These are phyloP conservation scores for Ceratocystis albifundus DNA, from an alignment of 2,329 filamentous ascomycete species.

Conservation along the genomic window DNA sequence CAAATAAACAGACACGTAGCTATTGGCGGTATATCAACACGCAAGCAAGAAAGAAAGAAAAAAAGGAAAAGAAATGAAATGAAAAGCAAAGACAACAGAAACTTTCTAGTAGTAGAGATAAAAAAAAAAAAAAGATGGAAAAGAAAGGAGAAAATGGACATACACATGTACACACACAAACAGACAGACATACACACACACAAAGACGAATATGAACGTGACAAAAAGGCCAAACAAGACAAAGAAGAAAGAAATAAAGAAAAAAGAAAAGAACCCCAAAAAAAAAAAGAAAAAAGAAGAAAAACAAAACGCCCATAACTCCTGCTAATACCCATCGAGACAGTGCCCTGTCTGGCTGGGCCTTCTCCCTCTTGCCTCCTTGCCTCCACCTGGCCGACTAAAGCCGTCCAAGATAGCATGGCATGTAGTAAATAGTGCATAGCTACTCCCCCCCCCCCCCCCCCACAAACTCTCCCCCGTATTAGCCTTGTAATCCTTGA, in stretches of 20 bases:
- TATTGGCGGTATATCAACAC: background rate
- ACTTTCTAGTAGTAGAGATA: background rate
- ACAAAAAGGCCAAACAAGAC: background rate
- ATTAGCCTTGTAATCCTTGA: too few relatives aligned
- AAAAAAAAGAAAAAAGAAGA: background rate
- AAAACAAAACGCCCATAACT: conserved; percentile 5
- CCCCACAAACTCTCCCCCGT: background rate
- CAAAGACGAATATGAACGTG: background rate
- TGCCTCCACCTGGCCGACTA: background rate
- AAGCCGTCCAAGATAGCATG: too few relatives aligned
- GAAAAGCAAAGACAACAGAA: conserved; percentile 13
- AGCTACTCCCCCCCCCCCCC: background rate
- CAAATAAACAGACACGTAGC: background rate
- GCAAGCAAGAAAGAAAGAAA: background rate
- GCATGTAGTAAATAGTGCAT: too few relatives aligned
- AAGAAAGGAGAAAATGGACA: background rate
- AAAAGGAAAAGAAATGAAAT: background rate
- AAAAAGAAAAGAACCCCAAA: background rate
- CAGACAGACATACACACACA: background rate
- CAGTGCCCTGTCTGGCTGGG: background rate
- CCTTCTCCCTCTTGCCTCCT: background rate
- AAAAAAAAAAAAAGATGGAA: background rate
- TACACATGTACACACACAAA: background rate
- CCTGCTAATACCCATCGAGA: background rate
- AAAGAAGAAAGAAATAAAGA: background rate